Evolutionary conservation across 805 yeast genomes (phyloP), one percentile per base, ranked within the genome.

Genomic region (Ogataea degrootiae): DNA sequence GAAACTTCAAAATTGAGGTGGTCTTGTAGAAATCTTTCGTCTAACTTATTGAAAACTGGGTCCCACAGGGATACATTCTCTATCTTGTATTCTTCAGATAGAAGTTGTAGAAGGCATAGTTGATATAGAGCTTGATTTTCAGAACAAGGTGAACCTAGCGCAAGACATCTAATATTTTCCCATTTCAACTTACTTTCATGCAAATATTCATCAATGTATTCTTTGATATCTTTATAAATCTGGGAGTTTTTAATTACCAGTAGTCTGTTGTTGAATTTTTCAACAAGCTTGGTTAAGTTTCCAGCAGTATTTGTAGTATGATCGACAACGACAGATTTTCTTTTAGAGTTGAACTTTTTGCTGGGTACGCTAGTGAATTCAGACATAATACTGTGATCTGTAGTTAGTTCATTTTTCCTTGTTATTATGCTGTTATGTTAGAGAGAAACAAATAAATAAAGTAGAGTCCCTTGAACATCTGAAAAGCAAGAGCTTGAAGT

Each of bases 101-200:
- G 3, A 22, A 57, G 36, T 2, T 45, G 29, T 8, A 67, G 41
- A 11, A 63, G 47, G 34, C 62, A 57, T 22, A 65, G 52, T 38
- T 68, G 72, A 43, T 51, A 56, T 26, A 63, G 33, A 9, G 70
- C 62, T 19, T 53, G 56, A 1, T 45, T 23, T 9, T 63, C 64
- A 6, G 34, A 38, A 4, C 48, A 23, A 3, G 62, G 54, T 3
- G 63, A 54, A 0, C 71, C 71, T 11, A 67, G 44, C 1, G 67
- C 70, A 5, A 66, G 43, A 45, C 71, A 67, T 31, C 66, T 49
- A 19, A 62, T 33, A 8, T n/a, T 39, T 11, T 37, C 40, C 47
- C 52, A 56, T 37, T 15, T 21, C 15, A 33, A 29, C 3, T 41
- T 19, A 7, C 34, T 33, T 11, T 44, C 33, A 21, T 37, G 17